Percentiles rank a stretch among this genome's conserved stretches.
phyloP scores from a whole-genome alignment of 139 green algal species.

The Coelastrella sp. region DNA sequence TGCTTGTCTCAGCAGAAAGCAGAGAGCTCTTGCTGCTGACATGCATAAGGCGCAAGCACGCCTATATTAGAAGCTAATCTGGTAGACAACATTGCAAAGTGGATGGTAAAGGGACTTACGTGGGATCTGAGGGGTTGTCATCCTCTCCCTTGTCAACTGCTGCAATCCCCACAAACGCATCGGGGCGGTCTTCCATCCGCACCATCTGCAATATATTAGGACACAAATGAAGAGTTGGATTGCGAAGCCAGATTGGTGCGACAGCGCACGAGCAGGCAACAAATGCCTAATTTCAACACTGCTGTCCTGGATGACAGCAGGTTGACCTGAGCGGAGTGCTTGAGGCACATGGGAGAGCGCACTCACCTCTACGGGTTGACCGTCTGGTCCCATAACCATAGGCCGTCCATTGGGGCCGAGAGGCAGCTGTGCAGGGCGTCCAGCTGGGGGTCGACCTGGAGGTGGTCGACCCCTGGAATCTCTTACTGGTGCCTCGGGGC shows the following conservation, averaged over 20 bases:
- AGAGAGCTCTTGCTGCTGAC: not conserved
- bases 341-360: not conserved
- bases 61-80: no score
- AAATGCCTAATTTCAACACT: no score
- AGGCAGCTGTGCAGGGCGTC: not conserved
- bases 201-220: slow-evolving; percentile 54
- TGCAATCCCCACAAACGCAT: slow-evolving; percentile 75
- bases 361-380: slow-evolving; percentile 55
- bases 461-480: not conserved
- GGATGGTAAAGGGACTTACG: not conserved
- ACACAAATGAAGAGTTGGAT: no score
- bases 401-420: slow-evolving; percentile 4
- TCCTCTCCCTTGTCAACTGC: slow-evolving; percentile 67
- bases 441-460: not conserved
- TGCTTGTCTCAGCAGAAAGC: no score
- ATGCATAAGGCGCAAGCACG: not conserved
- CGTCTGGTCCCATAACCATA: slow-evolving; percentile 60
- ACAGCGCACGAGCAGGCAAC: no score
- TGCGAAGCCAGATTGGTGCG: no score
- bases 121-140: not conserved
- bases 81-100: no score
- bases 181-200: slow-evolving; percentile 51
- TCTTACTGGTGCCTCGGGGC: not conserved
- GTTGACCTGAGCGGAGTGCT: not conserved
- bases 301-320: not conserved